These are phyloP conservation scores for Pythium chondricola DNA, from an alignment of 352 stramenopile genomes.

Conservation along the genomic window DNA sequence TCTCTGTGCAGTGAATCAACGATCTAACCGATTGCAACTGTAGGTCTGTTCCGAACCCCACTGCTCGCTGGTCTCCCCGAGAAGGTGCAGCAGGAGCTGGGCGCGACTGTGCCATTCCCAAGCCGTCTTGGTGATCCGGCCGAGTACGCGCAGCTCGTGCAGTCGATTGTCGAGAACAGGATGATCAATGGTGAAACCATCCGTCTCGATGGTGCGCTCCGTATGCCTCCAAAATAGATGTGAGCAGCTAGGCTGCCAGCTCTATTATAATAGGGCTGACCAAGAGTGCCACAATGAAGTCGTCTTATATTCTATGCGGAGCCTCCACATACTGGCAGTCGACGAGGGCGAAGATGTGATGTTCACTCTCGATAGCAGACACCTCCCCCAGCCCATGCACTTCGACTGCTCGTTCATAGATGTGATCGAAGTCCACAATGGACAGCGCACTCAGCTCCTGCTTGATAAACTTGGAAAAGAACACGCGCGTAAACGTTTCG, in stretches of 20 bases:
- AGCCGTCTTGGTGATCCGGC: constrained; percentile 91
- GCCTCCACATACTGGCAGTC: constrained; percentile 41
- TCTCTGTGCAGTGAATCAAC: too few species aligned
- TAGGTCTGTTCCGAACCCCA: constrained; percentile 96
- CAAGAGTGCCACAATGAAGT: background rate
- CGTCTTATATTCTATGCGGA: constrained; percentile 29
- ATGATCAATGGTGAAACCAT: constrained; percentile 99
- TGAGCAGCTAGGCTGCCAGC: too few species aligned
- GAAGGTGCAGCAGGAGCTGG: constrained; percentile 92
- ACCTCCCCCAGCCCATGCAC: constrained; percentile 27
- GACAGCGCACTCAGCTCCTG: constrained; percentile 35
- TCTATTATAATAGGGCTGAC: too few species aligned
- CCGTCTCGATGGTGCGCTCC: constrained; percentile 94
- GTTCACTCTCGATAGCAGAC: constrained; percentile 40
- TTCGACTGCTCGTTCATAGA: constrained; percentile 31
- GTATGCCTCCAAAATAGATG: constrained; percentile 93
- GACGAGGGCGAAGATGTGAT: constrained; percentile 52
- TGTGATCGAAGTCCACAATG: constrained; percentile 48
- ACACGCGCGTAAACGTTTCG: constrained; percentile 40
- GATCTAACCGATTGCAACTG: too few species aligned
- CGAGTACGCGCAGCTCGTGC: constrained; percentile 94
- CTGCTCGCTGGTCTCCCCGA: constrained; percentile 93
- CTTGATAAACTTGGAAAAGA: constrained; percentile 38
- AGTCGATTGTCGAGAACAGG: constrained; percentile 95
- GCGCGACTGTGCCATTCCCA: constrained; percentile 93